Base-by-base conservation (phyloP, 257 asterid species). In the Ligustrum vulgare region DNA sequence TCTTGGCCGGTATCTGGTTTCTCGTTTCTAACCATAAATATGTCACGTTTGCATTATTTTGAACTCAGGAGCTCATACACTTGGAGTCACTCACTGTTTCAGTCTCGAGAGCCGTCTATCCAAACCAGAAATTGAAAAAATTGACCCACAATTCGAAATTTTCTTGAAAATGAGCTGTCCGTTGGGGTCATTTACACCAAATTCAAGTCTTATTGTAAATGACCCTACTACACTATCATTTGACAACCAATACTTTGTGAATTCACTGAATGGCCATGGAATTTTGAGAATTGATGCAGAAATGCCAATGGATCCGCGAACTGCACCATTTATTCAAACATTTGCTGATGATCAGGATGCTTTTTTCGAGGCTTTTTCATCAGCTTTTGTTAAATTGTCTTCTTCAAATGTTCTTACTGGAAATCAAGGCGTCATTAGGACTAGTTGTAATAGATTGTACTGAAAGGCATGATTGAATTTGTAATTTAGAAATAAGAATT, bases 321-420 rank as follows among this genome's bases (percentile, higher is more conserved):
- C 93, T 0, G 63, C 84, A 18, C 80, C 84, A 0, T 80, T 32
- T 41, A 85, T 88, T 20, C 67, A 65, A 34, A 75, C 72, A 34
- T 88, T 88, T 39, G 89, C 88, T 8, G 9, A 2, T 1, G 82
- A 87, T 76, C 73, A 71, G n/a, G 73, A 70, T 5, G 75, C 65
- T 0, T 85, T 87, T 73, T 83, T 83, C 36, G 49, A 45, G 69
- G 86, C 88, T 3, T 85, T 87, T 41, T 79, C 91, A 16, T 72
- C 84, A 12, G 88, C 88, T 64, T 87, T 87, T 71, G 82, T 85
- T 2, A 85, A 87, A 75, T 76, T 87, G 6, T 83, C 88, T 35
- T 71, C 79, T 56, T 79, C 75, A 2, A 43, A 70, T 45, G 88
- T 87, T 72, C 89, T 85, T n/a, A 80, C 81, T 0, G 88, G 89